phyloP scores from a whole-genome alignment of 2,329 filamentous ascomycete genomes.

The Penicillium sp. region DNA sequence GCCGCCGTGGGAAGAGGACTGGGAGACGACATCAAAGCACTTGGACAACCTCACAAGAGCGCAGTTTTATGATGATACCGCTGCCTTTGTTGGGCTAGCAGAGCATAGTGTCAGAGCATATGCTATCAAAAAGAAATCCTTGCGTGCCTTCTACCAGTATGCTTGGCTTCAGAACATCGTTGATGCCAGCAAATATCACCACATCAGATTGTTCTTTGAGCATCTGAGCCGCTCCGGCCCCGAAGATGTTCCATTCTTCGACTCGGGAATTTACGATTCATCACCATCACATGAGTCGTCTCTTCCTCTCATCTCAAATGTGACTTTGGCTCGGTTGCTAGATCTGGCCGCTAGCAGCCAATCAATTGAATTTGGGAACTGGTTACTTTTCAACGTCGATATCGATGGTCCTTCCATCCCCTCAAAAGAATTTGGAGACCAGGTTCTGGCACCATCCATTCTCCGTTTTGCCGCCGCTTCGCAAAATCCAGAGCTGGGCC shows the following conservation, averaged over 20 bases:
- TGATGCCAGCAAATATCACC: slow-evolving; percentile 34
- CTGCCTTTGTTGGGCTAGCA: slow-evolving; percentile 30
- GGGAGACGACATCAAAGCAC: slow-evolving; percentile 13
- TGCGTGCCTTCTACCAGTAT: slow-evolving; percentile 27
- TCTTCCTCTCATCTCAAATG: slow-evolving; percentile 40
- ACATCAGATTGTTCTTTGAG: slow-evolving; percentile 30
- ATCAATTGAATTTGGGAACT: slow-evolving; percentile 47
- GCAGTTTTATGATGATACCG: slow-evolving; percentile 32
- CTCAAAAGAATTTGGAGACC: slow-evolving; percentile 41
- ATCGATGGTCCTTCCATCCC: slow-evolving; percentile 52
- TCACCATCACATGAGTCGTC: slow-evolving; percentile 25
- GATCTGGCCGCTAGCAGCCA: slow-evolving; percentile 46
- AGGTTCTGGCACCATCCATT: slow-evolving; percentile 48
- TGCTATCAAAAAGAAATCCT: slow-evolving; percentile 21
- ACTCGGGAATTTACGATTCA: slow-evolving; percentile 14
- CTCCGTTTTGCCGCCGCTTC: slow-evolving; percentile 51
- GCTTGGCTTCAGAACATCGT: slow-evolving; percentile 31
- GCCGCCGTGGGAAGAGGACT: slow-evolving; percentile 30
- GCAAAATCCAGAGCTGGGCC: slow-evolving; percentile 36
- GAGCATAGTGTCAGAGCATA: slow-evolving; percentile 31
- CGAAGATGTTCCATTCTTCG: slow-evolving; percentile 14
- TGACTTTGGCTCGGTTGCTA: slow-evolving; percentile 47
- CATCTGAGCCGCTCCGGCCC: slow-evolving; percentile 13
- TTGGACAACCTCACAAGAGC: slow-evolving; percentile 22
- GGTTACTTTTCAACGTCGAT: slow-evolving; percentile 49